Evolutionary conservation across 2,329 filamentous ascomycete species (phyloP).

Genomic region (Neopestalotiopsis rosae): DNA sequence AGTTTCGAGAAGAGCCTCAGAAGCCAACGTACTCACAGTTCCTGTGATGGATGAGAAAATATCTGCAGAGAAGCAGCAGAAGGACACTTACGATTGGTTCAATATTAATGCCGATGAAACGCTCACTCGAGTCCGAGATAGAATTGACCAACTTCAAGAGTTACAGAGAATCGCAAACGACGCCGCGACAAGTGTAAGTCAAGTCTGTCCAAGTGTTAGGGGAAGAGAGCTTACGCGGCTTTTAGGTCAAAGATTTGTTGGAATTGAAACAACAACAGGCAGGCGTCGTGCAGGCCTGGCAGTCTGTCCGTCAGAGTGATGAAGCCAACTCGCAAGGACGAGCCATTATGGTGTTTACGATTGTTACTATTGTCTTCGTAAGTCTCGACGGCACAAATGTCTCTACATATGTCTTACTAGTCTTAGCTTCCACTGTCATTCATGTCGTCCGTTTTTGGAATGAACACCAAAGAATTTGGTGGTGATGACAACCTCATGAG

Average conservation of each 20-base stretch:
- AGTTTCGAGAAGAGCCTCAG: too few relatives aligned
- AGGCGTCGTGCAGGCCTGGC: slow-evolving; percentile 47
- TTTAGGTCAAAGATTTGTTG: slow-evolving; percentile 44
- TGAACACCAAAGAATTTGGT: slow-evolving; percentile 37
- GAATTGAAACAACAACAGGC: slow-evolving; percentile 52
- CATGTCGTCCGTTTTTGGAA: slow-evolving; percentile 44
- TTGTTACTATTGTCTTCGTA: slow-evolving; percentile 53
- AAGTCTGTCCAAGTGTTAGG: too few relatives aligned
- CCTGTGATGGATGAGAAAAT: too few relatives aligned
- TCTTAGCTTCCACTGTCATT: slow-evolving; percentile 43
- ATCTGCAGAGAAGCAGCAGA: too few relatives aligned
- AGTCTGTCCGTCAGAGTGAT: slow-evolving; percentile 43
- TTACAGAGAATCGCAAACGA: slow-evolving; percentile 23
- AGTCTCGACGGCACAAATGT: not conserved
- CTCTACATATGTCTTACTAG: too few relatives aligned
- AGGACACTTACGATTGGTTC: slow-evolving; percentile 30
- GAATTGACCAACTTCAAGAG: slow-evolving; percentile 40
- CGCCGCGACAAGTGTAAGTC: too few relatives aligned
- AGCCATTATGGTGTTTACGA: slow-evolving; percentile 51
- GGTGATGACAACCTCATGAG: slow-evolving; percentile 21
- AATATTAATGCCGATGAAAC: slow-evolving; percentile 34
- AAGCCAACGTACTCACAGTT: too few relatives aligned
- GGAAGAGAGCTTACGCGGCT: too few relatives aligned
- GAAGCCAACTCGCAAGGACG: slow-evolving; percentile 47
- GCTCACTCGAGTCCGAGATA: slow-evolving; percentile 29